phyloP scores from a whole-genome alignment of 2,329 filamentous ascomycete genomes.

The Penicillium sp. region DNA sequence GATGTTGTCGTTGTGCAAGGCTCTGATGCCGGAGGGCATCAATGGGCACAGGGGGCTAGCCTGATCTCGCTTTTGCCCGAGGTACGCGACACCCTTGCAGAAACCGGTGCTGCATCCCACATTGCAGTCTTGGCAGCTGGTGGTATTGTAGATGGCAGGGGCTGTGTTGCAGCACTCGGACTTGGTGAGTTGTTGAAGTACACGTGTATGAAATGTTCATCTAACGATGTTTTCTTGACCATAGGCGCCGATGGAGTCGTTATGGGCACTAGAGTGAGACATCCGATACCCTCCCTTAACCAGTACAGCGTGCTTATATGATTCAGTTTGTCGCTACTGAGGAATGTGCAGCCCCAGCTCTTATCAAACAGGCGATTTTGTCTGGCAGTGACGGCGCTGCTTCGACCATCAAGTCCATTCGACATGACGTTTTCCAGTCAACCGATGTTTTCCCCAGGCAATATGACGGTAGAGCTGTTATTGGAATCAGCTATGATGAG shows the following conservation, averaged over 20 bases:
- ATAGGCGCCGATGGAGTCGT: constrained; percentile 22
- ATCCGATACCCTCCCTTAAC: neutral
- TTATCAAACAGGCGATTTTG: constrained; percentile 44
- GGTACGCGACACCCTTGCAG: constrained; percentile 49
- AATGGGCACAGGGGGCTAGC: constrained; percentile 55
- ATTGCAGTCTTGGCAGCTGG: constrained; percentile 58
- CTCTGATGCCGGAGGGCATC: constrained; percentile 65
- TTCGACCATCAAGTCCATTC: constrained; percentile 47
- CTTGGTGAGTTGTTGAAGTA: constrained; percentile 43
- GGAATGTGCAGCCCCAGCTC: constrained; percentile 47
- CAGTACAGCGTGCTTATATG: constrained; percentile 17
- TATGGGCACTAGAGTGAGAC: constrained; percentile 22
- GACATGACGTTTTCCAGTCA: constrained; percentile 23
- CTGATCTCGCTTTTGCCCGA: constrained; percentile 61
- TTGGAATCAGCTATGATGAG: constrained; percentile 16
- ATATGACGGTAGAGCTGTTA: constrained; percentile 21
- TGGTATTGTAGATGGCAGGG: constrained; percentile 59
- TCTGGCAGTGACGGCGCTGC: constrained; percentile 46
- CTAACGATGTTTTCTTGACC: neutral
- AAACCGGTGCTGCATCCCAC: constrained; percentile 19
- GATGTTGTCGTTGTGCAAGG: constrained; percentile 65
- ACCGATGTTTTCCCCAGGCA: constrained; percentile 20
- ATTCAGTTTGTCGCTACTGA: constrained; percentile 46
- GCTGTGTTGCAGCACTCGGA: constrained; percentile 56
- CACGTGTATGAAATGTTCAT: neutral